Evolutionary conservation across 129 eudicot species (phyloP).

Genomic region (Deinandra increscens): DNA sequence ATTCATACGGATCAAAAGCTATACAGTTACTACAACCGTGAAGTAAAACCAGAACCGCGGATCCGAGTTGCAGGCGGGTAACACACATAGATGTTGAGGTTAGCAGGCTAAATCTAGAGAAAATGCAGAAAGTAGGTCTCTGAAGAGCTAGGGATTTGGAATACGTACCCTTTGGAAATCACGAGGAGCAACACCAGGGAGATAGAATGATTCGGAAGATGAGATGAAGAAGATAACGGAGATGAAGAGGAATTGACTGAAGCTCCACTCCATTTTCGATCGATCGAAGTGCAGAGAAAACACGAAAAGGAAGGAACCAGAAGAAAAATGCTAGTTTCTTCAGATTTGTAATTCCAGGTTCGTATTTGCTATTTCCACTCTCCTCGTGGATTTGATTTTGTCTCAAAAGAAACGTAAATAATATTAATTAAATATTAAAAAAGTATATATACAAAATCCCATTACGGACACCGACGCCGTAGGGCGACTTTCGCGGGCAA

Average conservation of each 20-base stretch:
- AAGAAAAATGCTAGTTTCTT: constrained; percentile 6
- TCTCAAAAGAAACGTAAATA: not conserved
- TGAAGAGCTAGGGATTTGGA: not conserved
- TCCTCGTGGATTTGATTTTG: constrained; percentile 1
- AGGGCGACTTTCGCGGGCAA: not conserved
- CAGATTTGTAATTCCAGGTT: constrained; percentile 1
- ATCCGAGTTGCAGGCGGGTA: constrained; percentile 15
- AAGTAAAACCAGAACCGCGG: constrained; percentile 20
- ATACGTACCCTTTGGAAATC: constrained; percentile 8
- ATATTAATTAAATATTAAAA: no score
- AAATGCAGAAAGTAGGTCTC: constrained; percentile 16
- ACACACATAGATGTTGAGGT: not conserved
- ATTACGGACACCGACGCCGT: constrained; percentile 11
- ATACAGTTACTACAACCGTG: constrained; percentile 3
- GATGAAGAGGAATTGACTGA: not conserved
- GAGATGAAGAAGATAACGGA: not conserved
- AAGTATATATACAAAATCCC: no score
- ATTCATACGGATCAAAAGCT: constrained; percentile 16
- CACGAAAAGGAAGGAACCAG: constrained; percentile 8
- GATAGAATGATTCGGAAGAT: constrained; percentile 4
- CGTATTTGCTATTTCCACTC: constrained; percentile 18
- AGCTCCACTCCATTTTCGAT: constrained; percentile 15
- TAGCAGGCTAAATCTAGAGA: constrained; percentile 4
- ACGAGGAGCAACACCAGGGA: constrained; percentile 16
- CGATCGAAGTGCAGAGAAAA: not conserved